These are phyloP conservation scores for Byssothecium circinans DNA, from an alignment of 2,329 filamentous ascomycete species.

Conservation along the genomic window DNA sequence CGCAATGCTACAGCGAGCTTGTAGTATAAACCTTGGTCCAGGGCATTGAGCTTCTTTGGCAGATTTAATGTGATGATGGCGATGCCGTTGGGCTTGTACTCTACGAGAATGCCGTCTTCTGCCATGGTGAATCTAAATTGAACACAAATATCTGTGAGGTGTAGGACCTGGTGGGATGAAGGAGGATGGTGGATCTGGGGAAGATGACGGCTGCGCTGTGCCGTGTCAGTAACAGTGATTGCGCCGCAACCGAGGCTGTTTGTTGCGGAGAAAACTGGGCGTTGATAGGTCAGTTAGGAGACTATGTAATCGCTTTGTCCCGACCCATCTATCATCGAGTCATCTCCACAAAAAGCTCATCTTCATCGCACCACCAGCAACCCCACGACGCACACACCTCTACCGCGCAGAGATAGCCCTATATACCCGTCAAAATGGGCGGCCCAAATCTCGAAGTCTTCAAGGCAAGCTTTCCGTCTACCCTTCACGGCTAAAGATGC, in stretches of 20 bases:
- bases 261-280: slow-evolving; percentile 17
- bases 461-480: slow-evolving; percentile 64
- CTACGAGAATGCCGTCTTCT: slow-evolving; percentile 52
- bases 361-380: slow-evolving; percentile 7
- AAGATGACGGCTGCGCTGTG: slow-evolving; percentile 9
- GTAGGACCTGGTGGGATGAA: not conserved
- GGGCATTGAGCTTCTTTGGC: slow-evolving; percentile 82
- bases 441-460: slow-evolving; percentile 92
- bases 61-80: slow-evolving; percentile 87
- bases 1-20: slow-evolving; percentile 71
- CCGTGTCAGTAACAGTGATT: slow-evolving; percentile 11
- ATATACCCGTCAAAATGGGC: slow-evolving; percentile 70
- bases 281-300: slow-evolving; percentile 15
- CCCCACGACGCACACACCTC: slow-evolving; percentile 5
- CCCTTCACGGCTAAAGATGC: not conserved
- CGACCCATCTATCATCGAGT: slow-evolving; percentile 26
- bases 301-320: not conserved
- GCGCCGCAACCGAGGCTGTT: slow-evolving; percentile 23
- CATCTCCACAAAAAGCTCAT: slow-evolving; percentile 19
- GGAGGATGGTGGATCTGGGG: slow-evolving; percentile 1
- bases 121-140: slow-evolving; percentile 34
- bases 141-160: too few species aligned
- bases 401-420: too few species aligned
- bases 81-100: slow-evolving; percentile 65
- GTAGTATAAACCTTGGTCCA: slow-evolving; percentile 74